Evolutionary conservation across 176 grass and related monocot species (phyloP).

Genomic region (Areca catechu): DNA sequence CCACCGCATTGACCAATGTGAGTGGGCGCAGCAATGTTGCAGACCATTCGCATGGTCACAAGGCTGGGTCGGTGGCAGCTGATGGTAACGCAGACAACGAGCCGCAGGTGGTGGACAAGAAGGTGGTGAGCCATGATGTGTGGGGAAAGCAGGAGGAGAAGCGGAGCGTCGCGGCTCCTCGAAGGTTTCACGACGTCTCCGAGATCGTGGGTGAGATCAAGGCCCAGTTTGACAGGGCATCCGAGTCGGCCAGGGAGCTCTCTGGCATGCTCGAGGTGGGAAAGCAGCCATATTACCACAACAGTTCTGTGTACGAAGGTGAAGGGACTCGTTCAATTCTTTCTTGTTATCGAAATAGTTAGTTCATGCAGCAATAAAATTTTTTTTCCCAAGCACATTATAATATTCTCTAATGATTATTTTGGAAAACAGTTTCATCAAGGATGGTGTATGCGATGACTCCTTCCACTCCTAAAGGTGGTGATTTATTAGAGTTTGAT

Average conservation of each 20-base stretch:
- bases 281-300: slow-evolving; percentile 38
- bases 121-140: slow-evolving; percentile 18
- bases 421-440: slow-evolving; percentile 44
- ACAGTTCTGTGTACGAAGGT: slow-evolving; percentile 49
- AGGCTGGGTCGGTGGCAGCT: slow-evolving; percentile 8
- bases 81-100: slow-evolving; percentile 6
- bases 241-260: slow-evolving; percentile 43
- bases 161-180: slow-evolving; percentile 10
- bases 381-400: too few relatives aligned
- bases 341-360: too few relatives aligned
- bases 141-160: background rate
- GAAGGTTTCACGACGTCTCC: slow-evolving; percentile 1
- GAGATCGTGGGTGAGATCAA: slow-evolving; percentile 50
- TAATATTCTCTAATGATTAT: background rate
- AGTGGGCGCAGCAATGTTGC: background rate
- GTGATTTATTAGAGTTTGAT: slow-evolving; percentile 37
- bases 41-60: slow-evolving; percentile 9
- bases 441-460: slow-evolving; percentile 46
- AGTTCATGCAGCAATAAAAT: too few relatives aligned
- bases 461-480: slow-evolving; percentile 29
- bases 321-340: slow-evolving; percentile 2
- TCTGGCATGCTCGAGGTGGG: slow-evolving; percentile 61
- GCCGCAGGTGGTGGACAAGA: slow-evolving; percentile 37
- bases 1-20: background rate
- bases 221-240: slow-evolving; percentile 43